phyloP scores from a whole-genome alignment of 2,329 filamentous ascomycete genomes.

The Thyridium curvatum region DNA sequence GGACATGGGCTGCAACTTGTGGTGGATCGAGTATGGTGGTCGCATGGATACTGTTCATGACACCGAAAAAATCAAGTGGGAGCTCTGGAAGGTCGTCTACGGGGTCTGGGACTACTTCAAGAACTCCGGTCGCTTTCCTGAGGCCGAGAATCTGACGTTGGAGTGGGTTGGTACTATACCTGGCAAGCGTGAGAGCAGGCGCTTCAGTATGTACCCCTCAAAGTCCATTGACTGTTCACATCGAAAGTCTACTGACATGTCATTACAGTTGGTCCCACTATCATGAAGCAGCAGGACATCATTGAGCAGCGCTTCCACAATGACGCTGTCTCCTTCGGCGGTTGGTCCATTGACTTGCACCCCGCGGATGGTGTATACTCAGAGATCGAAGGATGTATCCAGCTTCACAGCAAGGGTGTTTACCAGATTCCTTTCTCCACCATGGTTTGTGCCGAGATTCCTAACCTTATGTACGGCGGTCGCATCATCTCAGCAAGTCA shows the following conservation, averaged over 20 bases:
- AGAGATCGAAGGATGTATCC: conserved; percentile 17
- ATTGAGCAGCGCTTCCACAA: conserved; percentile 15
- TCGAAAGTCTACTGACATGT: not conserved
- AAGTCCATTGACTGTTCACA: not conserved
- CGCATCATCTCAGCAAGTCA: conserved; percentile 16
- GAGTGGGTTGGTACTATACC: conserved; percentile 18
- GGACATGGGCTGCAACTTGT: conserved; percentile 17
- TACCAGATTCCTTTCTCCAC: conserved; percentile 17
- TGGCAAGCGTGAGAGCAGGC: conserved; percentile 15
- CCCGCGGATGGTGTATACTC: conserved; percentile 17
- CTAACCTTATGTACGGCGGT: conserved; percentile 17
- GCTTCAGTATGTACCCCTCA: conserved; percentile 10
- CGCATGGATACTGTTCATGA: conserved; percentile 16
- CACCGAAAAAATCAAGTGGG: conserved; percentile 18
- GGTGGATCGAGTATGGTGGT: conserved; percentile 19
- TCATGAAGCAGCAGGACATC: conserved; percentile 17
- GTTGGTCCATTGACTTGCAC: conserved; percentile 18
- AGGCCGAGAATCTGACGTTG: conserved; percentile 15
- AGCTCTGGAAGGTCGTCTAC: conserved; percentile 17
- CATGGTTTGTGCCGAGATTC: conserved; percentile 16
- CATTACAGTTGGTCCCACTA: conserved; percentile 12
- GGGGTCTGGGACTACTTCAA: conserved; percentile 18
- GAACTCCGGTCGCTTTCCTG: conserved; percentile 16
- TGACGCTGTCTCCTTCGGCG: conserved; percentile 15
- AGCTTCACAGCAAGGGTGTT: conserved; percentile 16